Evolutionary conservation across 1,139 yeast genomes (phyloP).

Genomic region (Eremothecium coryli): DNA sequence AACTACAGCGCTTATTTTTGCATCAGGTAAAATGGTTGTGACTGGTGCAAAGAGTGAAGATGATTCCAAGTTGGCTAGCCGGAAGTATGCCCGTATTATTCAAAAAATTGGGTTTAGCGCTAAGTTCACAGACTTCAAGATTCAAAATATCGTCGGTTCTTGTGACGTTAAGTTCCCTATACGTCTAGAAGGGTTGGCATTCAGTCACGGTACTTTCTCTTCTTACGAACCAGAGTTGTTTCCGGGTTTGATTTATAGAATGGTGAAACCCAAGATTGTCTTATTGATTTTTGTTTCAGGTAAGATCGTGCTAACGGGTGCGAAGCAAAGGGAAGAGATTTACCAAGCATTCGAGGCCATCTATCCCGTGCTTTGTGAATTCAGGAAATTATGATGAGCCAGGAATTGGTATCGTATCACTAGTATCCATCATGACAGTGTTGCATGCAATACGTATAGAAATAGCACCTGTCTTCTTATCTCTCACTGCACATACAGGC

Average conservation of each 20-base stretch:
- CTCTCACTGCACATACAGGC: too few relatives aligned
- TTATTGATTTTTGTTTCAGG: conserved; percentile 93
- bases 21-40: conserved; percentile 98
- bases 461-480: too few relatives aligned
- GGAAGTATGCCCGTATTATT: conserved; percentile 95
- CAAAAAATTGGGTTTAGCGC: conserved; percentile 97
- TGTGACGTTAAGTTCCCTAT: conserved; percentile 97
- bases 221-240: conserved; percentile 97
- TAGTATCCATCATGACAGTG: too few relatives aligned
- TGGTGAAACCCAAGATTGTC: conserved; percentile 98
- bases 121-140: conserved; percentile 90
- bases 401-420: neutral
- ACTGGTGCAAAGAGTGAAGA: conserved; percentile 99
- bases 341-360: conserved; percentile 97
- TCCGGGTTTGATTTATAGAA: conserved; percentile 97
- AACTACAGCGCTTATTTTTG: conserved; percentile 94
- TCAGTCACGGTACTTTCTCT: conserved; percentile 97
- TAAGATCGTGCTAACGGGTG: conserved; percentile 96
- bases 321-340: conserved; percentile 96
- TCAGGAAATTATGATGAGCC: conserved; percentile 53
- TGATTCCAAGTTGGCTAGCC: conserved; percentile 91
- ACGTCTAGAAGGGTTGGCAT: conserved; percentile 94
- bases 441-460: too few relatives aligned
- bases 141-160: conserved; percentile 97
- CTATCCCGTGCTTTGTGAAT: conserved; percentile 96